Base-by-base conservation (phyloP, 225 moss, liverwort and hornwort species). In the Ulota crispa region DNA sequence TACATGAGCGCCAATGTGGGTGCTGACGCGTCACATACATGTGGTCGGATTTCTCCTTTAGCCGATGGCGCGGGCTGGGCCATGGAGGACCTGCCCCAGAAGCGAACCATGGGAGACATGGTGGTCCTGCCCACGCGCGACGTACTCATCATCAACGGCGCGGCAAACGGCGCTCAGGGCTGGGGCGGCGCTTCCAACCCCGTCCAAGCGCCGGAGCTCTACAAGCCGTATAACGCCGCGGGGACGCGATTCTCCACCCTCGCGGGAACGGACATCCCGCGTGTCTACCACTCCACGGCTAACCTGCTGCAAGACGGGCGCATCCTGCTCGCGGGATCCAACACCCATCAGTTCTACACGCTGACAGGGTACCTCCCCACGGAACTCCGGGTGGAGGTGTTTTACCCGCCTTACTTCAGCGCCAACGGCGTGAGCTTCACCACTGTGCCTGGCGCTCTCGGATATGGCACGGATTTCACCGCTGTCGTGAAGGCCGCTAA, bases 131-230 rank as follows among this genome's bases (percentile, higher is more conserved):
- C 89, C 10, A 87, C 87, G 27, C 65, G 83, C 6, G 76, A 90
- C 5, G 89, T 90, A 24, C 81, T 90, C 43, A 85, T 91, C 68
- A 89, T 89, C 83, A 91, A 91, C 77, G 91, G 91, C 30, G 91
- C 91, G 4, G 79, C 30, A 6, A 91, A 81, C 19, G 91, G 91
- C 20, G 83, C 91, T 1, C 91, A 91, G n/a, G 91, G 91, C 6
- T 91, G 91, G 91, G 87, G 79, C 0, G 72, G 52, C 26, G 91
- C 91, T 3, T 70, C 84, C 67, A 89, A 89, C 79, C 91, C 91
- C 3, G 89, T 87, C 7, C 80, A 72, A 45, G 84, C 81, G 2
- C 91, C 91, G 1, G 83, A 89, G 28, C 81, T 91, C 2, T 91
- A 91, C 85, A 85, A 89, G 3, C 87, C 91, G 2, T 1, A 53